Base-by-base conservation (phyloP, 2,329 filamentous ascomycete genomes). In the Clonostachys chloroleuca region DNA sequence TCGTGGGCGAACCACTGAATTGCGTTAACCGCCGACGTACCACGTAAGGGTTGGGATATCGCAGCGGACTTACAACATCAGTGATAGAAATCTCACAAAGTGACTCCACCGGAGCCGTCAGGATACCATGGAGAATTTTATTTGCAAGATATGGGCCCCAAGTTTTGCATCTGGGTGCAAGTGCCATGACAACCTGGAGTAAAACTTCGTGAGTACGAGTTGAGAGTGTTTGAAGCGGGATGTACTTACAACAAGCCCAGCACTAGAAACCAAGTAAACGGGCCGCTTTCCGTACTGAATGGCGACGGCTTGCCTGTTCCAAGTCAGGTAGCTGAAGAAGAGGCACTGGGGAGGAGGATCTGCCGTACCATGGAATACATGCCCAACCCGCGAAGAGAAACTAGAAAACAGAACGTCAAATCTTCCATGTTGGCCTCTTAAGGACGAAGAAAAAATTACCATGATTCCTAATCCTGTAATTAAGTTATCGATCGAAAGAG, bases 261-360 rank as follows among this genome's bases (percentile, higher is more conserved):
- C 45, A 12, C 69, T 57, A 0, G 69, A 70, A 18, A 67, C 40
- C 5, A 72, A 51, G 45, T 72, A 72, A 0, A 63, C 60, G 5
- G 62, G 50, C 8, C 70, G 59, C 52, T 72, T 72, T 46, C 72
- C 72, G 47, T 73, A 75, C 41, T 69, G 65, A 12, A 73, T 55
- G 0, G 73, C 69, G 14, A 74, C 63, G 1, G 73, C 71, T 51
- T 75, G 72, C 72, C 72, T 75, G 47, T 75, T 67, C 6, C 75
- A 52, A 24, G 69, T 58, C 1, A 67, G 63, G 65, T 67, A 74
- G 3, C 73, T 72, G 1, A 70, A 53, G 14, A 75, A 59, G 3
- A 75, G 55, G 34, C 69, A 72, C 10, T 12, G 36, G 14, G 12
- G 16, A 10, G 51, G 54, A 24, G 34, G 46, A n/a, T 2, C 5